Evolutionary conservation across 2,329 filamentous ascomycete species (phyloP).

Genomic region (Ilyonectria mors-panacis): DNA sequence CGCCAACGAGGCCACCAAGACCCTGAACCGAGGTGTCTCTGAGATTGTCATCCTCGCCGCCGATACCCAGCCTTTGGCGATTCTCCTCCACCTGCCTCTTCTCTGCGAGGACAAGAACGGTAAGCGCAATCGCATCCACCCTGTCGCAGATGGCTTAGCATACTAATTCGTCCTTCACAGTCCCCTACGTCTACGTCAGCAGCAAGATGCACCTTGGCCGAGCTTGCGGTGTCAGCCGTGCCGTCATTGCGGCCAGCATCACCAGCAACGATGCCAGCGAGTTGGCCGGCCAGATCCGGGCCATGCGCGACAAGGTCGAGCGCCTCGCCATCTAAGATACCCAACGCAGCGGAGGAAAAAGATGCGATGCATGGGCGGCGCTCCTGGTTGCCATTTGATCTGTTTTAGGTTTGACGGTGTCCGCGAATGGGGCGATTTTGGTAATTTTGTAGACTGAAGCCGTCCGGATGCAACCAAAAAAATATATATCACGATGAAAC

Average conservation of each 20-base stretch:
- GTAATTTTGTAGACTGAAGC: conserved; percentile 38
- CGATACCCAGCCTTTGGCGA: conserved; percentile 89
- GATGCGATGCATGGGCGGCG: conserved; percentile 15
- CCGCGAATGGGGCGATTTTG: conserved; percentile 16
- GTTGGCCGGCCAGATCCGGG: conserved; percentile 87
- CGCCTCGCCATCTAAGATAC: conserved; percentile 86
- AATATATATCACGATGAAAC: conserved; percentile 39
- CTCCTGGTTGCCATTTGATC: conserved; percentile 30
- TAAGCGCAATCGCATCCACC: conserved; percentile 29
- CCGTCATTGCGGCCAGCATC: conserved; percentile 90
- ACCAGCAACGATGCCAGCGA: conserved; percentile 94
- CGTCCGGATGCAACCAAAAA: conserved; percentile 32
- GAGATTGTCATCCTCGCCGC: conserved; percentile 92
- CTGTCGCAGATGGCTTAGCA: not conserved
- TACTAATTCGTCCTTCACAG: conserved; percentile 39
- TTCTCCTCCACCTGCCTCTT: conserved; percentile 90
- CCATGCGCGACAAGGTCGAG: conserved; percentile 96
- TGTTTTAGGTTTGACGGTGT: conserved; percentile 32
- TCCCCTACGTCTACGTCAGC: conserved; percentile 77
- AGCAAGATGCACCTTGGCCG: conserved; percentile 89
- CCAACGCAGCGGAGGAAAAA: conserved; percentile 34
- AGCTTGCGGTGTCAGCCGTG: conserved; percentile 89
- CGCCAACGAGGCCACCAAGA: conserved; percentile 81
- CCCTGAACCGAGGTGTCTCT: conserved; percentile 89
- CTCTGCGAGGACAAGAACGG: conserved; percentile 85